phyloP scores from a whole-genome alignment of 108 stramenopile genomes.

The Schizochytrium sp. region DNA sequence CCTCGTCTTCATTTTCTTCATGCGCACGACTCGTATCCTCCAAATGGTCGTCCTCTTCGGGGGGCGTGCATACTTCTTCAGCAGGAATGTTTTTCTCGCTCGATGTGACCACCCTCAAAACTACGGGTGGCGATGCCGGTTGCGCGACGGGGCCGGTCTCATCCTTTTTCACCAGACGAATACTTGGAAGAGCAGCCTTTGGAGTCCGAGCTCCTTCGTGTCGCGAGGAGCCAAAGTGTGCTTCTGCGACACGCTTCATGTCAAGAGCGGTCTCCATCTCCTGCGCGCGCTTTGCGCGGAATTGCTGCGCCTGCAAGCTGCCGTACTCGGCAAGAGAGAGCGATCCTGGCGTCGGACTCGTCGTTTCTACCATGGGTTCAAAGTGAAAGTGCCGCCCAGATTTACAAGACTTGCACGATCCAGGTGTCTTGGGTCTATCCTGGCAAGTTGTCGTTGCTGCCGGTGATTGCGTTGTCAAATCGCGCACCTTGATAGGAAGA shows the following conservation, averaged over 20 bases:
- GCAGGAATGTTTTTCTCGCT: too few species aligned
- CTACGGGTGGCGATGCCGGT: neutral
- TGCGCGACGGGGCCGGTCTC: neutral
- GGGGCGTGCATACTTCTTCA: too few species aligned
- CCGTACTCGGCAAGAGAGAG: conserved; percentile 14
- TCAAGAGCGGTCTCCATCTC: neutral
- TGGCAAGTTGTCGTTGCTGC: neutral
- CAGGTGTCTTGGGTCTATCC: neutral
- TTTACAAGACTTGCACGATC: neutral
- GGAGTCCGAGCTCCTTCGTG: neutral
- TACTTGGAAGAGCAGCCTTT: neutral
- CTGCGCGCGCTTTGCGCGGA: neutral
- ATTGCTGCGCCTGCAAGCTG: neutral
- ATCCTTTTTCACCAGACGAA: neutral
- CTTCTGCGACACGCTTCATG: neutral
- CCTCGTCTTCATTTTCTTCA: too few species aligned
- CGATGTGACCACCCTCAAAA: neutral
- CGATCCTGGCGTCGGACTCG: neutral
- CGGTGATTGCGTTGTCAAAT: neutral
- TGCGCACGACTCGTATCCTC: too few species aligned
- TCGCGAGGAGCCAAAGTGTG: neutral
- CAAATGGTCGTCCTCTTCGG: too few species aligned
- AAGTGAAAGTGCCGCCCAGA: neutral
- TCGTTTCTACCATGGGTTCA: neutral
- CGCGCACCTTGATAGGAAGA: neutral